Evolutionary conservation across 169 alveolate genomes (phyloP).

Genomic region (Plasmodium blacklocki): DNA sequence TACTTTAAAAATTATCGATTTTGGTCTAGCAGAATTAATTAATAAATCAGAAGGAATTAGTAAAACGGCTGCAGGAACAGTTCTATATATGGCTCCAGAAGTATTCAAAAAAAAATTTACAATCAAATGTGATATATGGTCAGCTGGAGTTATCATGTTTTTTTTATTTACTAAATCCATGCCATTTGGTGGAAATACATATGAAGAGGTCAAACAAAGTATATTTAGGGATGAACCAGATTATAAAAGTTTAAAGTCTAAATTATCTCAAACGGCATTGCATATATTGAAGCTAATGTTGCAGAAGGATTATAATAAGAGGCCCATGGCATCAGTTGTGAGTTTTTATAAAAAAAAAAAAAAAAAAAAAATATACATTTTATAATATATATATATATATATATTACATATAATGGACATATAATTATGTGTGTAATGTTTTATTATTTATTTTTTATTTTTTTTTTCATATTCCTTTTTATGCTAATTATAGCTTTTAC

Average conservation of each 20-base stretch:
- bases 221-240: conserved; percentile 76
- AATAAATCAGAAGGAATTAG: conserved; percentile 81
- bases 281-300: conserved; percentile 77
- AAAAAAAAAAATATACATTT: background rate
- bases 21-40: conserved; percentile 83
- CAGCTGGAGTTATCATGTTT: conserved; percentile 93
- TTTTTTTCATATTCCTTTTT: conserved; percentile 1
- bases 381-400: conserved; percentile 1
- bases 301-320: conserved; percentile 57
- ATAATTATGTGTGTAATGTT: background rate
- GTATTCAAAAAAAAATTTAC: conserved; percentile 92
- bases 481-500: conserved; percentile 30
- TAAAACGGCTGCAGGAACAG: conserved; percentile 90
- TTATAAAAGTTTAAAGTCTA: conserved; percentile 35
- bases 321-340: conserved; percentile 78
- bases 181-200: conserved; percentile 87
- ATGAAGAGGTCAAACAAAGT: conserved; percentile 82
- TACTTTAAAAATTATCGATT: conserved; percentile 83
- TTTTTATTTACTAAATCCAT: conserved; percentile 93
- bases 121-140: conserved; percentile 95
- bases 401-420: background rate
- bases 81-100: conserved; percentile 95
- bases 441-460: background rate
- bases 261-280: conserved; percentile 53
- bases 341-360: background rate